These are phyloP conservation scores for Rhodotorula kratochvilovae DNA, from an alignment of 768 basidiomycete genomes.

Conservation along the genomic window DNA sequence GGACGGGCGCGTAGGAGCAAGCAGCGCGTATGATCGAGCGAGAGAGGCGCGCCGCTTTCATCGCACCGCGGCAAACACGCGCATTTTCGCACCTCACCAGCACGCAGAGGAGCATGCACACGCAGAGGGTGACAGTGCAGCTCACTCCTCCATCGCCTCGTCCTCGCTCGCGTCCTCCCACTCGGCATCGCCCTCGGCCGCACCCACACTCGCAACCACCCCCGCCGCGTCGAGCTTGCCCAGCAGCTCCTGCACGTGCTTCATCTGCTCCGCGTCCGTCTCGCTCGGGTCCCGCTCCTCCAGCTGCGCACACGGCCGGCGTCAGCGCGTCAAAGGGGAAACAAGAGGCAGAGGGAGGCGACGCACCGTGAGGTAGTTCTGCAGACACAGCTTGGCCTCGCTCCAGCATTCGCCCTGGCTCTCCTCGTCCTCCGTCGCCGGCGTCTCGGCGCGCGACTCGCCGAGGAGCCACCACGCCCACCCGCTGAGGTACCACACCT, in stretches of 20 bases:
- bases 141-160: conserved; percentile 34
- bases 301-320: conserved; percentile 2
- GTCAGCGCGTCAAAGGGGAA: neutral
- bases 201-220: conserved; percentile 35
- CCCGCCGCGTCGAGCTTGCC: conserved; percentile 63
- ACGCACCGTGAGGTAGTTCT: conserved; percentile 40
- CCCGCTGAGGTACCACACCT: conserved; percentile 42
- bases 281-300: conserved; percentile 28
- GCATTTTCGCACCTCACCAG: neutral
- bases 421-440: conserved; percentile 21
- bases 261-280: conserved; percentile 37
- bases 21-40: too few species aligned
- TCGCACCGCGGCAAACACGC: too few species aligned
- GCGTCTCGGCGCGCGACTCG: conserved; percentile 14
- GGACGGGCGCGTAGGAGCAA: too few species aligned
- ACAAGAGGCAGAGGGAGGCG: neutral
- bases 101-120: neutral
- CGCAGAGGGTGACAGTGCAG: neutral
- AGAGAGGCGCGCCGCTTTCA: too few species aligned
- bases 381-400: conserved; percentile 37
- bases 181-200: conserved; percentile 27
- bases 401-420: conserved; percentile 36
- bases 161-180: conserved; percentile 39
- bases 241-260: conserved; percentile 63
- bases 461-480: conserved; percentile 39